Evolutionary conservation across 768 basidiomycete species (phyloP), one percentile per base, ranked within the genome.

Genomic region (Tephrocybe sp.): DNA sequence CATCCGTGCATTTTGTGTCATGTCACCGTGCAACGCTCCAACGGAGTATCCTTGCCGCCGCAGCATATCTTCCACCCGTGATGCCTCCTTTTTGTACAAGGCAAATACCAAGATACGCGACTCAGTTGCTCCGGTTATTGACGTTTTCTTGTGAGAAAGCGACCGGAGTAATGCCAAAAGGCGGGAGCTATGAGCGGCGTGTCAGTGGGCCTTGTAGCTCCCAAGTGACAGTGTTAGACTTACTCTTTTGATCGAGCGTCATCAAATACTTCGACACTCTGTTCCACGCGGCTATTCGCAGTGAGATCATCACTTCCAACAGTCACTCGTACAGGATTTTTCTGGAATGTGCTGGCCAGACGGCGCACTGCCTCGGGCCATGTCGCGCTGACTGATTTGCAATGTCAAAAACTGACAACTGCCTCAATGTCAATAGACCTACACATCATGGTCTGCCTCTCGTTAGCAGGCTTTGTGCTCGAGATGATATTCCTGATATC

Each of bases 11-110:
- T 72, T 73, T 67, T 98, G 96, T 10, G 86, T 78, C 83, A 98
- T 78, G 69, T 98, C 95, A 1, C 95, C 95, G 59, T 96, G 95
- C 36, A 97, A 73, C 2, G 88, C 88, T 5, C 81, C 86, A 14
- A 94, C 93, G 21, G 79, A 69, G 73, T 89, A 94, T 2, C 79
- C 92, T 21, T 86, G 81, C 44, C 83, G 74, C 46, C 76, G 71
- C 11, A 99, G 82, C 62, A 83, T 88, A 59, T 80, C 75, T 65
- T 92, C 92, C 2, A 99, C 84, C n/a, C 97, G 81, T 15, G 90
- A 80, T 6, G 95, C 93, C 68, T 98, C 97, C 66, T 94, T 96
- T 73, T 99, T 99, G 76, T 99, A 99, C 33, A 98, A 76, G 14
- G 90, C 96, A 65, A 99, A 99, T 23, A 99, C 81, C 28, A 99